Conservation (phyloP, 2,329 filamentous ascomycete genomes). For the Fusarium burgessii region DNA sequence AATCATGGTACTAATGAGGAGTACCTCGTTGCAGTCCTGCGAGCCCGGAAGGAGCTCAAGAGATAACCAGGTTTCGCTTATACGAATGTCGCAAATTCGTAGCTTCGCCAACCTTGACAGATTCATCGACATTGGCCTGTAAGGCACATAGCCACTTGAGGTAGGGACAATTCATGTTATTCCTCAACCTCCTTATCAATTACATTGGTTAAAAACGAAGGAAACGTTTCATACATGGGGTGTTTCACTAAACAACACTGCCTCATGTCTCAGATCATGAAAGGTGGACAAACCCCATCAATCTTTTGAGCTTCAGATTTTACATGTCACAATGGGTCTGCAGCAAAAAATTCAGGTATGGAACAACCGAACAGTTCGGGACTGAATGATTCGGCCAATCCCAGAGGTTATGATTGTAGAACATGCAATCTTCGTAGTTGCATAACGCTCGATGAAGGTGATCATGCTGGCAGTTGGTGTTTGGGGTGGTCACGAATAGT, state of each 20-base stretch:
- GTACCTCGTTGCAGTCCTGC: neutral
- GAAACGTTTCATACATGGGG: constrained; percentile 4
- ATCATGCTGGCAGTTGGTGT: neutral
- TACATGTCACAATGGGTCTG: neutral
- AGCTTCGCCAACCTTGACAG: neutral
- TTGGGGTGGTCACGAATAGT: neutral
- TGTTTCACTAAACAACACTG: constrained; percentile 25
- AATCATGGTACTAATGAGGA: neutral
- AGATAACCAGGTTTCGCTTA: constrained; percentile 2
- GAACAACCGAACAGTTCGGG: neutral
- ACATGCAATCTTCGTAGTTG: neutral
- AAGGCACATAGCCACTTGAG: neutral
- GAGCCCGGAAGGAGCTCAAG: neutral
- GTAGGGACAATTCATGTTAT: neutral
- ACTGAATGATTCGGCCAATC: constrained; percentile 3
- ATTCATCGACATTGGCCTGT: neutral
- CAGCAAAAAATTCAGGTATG: neutral
- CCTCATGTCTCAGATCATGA: constrained; percentile 18
- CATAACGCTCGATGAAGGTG: neutral
- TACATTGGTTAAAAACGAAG: neutral
- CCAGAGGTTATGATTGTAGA: neutral
- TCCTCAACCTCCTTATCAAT: neutral
- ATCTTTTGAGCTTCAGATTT: constrained; percentile 8
- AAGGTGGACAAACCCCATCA: constrained; percentile 1
- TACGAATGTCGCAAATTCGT: neutral